phyloP scores from a whole-genome alignment of 2,329 filamentous ascomycete species.

The Coniella lustricola region DNA sequence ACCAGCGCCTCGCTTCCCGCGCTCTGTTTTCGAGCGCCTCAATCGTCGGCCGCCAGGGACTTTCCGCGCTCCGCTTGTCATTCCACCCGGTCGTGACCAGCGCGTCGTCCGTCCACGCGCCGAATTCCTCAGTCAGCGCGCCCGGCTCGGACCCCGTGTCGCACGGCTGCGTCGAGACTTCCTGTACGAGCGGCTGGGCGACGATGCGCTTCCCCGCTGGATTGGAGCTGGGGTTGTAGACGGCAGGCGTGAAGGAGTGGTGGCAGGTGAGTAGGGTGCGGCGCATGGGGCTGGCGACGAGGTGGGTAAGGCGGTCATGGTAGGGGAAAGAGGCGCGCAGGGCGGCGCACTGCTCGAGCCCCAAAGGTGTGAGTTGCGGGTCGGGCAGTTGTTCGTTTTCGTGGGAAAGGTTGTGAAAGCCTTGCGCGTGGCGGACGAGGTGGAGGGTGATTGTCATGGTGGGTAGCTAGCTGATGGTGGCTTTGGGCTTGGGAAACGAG shows the following conservation, averaged over 20 bases:
- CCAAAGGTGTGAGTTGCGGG: conserved; percentile 69
- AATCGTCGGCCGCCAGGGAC: conserved; percentile 39
- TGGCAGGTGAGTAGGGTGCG: conserved; percentile 76
- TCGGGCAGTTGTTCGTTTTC: conserved; percentile 70
- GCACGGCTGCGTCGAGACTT: conserved; percentile 67
- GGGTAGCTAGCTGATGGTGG: background rate
- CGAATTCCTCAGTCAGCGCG: conserved; percentile 55
- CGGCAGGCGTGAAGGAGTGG: conserved; percentile 46
- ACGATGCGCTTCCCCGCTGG: conserved; percentile 21
- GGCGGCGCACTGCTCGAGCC: conserved; percentile 63
- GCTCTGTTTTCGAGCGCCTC: conserved; percentile 55
- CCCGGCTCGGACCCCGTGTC: conserved; percentile 60
- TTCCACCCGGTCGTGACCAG: conserved; percentile 64
- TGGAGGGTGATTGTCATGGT: conserved; percentile 51
- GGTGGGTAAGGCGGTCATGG: conserved; percentile 57
- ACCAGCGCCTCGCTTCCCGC: conserved; percentile 49
- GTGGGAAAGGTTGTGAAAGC: conserved; percentile 69
- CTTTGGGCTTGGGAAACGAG: no score
- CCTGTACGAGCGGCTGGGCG: conserved; percentile 43
- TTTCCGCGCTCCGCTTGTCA: conserved; percentile 45
- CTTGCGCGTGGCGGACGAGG: conserved; percentile 68
- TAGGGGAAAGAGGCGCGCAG: conserved; percentile 58
- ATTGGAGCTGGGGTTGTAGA: conserved; percentile 17
- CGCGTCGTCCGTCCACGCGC: conserved; percentile 53
- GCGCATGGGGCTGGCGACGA: conserved; percentile 73